Evolutionary conservation across 2,329 filamentous ascomycete genomes (phyloP), one percentile per base, ranked within the genome.

Genomic region (Penicillium sp.): DNA sequence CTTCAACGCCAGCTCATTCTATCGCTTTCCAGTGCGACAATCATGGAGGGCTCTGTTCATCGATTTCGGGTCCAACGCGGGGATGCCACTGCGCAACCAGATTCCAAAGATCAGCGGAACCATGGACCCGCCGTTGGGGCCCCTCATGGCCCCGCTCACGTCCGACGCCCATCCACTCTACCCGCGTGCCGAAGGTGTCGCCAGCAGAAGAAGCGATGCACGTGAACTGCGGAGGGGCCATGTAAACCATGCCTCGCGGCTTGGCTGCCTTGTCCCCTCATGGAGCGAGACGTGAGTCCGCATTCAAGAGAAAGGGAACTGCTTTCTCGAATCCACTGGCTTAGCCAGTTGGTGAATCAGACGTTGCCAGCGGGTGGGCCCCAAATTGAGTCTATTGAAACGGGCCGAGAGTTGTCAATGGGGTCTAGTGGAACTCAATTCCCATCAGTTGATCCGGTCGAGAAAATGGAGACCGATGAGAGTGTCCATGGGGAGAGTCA

Each of bases 161-260:
- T n/a, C 33, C 26, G 54, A 16, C 55, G 52, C 6, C n/a, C 48
- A 31, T 52, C 55, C 5, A 52, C 56, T 6, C 45, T 57, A 19
- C 65, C 67, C 51, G 72, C 77, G 13, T 80, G 78, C 60, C 75
- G 78, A 52, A 71, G 77, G 37, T 80, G 77, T 62, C 75, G 77
- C 46, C 72, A 68, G 59, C 77, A 79, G 64, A 80, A 80, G 67
- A 80, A 80, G 69, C 78, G 75, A 56, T 80, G 78, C 62, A 78
- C 74, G 46, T 70, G 76, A 37, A 77, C 77, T 73, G 24, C 67
- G 68, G 14, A 58, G 9, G 60, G 57, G 11, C 21, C 57, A 6
- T 80, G 78, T 62, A 69, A 71, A 5, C 68, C 77, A 1, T 79
- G 77, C 59, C 69, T 71, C 47, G 70, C 67, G 29, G 73, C 76